Conservation (phyloP, 1,139 yeast species). For the Geotrichum siamense region DNA sequence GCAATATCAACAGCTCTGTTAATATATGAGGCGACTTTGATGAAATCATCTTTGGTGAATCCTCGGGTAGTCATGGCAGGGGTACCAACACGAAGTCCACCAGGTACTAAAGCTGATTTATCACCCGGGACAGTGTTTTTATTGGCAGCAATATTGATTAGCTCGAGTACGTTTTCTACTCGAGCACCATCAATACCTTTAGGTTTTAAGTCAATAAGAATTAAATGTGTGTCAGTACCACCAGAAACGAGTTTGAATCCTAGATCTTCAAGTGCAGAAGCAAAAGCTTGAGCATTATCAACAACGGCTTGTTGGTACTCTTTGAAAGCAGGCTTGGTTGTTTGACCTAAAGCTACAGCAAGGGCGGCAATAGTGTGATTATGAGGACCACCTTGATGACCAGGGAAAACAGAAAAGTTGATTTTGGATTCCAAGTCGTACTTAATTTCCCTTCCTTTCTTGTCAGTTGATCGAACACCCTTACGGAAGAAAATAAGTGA, state of each 20-base stretch:
- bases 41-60: constrained; percentile 78
- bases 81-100: constrained; percentile 96
- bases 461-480: constrained; percentile 85
- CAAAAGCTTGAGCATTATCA: constrained; percentile 82
- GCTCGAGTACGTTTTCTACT: constrained; percentile 90
- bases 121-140: constrained; percentile 98
- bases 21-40: constrained; percentile 72
- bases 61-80: constrained; percentile 99
- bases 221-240: constrained; percentile 97
- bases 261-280: constrained; percentile 56
- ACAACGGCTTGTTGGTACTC: constrained; percentile 84
- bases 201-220: constrained; percentile 80
- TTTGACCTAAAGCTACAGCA: constrained; percentile 95
- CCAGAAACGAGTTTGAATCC: constrained; percentile 82
- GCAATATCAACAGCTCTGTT: constrained; percentile 80
- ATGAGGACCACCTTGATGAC: constrained; percentile 99
- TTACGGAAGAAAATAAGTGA: constrained; percentile 98
- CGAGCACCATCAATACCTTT: constrained; percentile 96
- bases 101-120: constrained; percentile 94
- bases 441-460: constrained; percentile 81
- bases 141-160: constrained; percentile 91
- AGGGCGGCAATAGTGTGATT: constrained; percentile 97
- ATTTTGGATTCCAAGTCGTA: constrained; percentile 92
- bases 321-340: constrained; percentile 84
- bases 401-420: constrained; percentile 98